A percentile compares a stretch with the other conserved stretches of the same genome.
Conservation (phyloP, 495 filamentous ascomycete species). For the Pyrenopolyporus hunteri region DNA sequence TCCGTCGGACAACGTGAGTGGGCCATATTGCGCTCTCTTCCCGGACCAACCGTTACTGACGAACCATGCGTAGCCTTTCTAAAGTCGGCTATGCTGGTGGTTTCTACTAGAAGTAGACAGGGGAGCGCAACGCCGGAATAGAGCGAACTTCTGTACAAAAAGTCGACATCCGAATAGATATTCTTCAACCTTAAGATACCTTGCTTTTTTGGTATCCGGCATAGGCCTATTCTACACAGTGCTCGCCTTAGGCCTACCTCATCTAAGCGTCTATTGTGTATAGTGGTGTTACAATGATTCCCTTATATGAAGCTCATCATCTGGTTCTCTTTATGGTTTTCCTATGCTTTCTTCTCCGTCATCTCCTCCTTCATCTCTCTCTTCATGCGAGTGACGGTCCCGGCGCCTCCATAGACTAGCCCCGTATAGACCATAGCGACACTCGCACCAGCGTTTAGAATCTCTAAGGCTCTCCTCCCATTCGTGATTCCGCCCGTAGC, state of each 20-base stretch:
- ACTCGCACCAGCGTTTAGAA: constrained; percentile 82
- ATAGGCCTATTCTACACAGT: constrained; percentile 5
- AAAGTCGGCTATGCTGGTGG: constrained; percentile 34
- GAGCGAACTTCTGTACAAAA: constrained; percentile 38
- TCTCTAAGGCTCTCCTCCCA: constrained; percentile 77
- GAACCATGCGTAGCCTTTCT: constrained; percentile 49
- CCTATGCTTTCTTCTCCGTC: constrained; percentile 16
- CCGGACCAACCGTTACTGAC: background rate
- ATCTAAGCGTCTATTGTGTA: constrained; percentile 33
- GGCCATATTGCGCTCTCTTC: background rate
- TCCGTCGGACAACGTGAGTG: constrained; percentile 63
- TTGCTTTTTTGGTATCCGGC: constrained; percentile 8
- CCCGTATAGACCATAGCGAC: constrained; percentile 85
- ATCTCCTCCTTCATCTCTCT: constrained; percentile 71
- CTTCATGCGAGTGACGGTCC: constrained; percentile 86
- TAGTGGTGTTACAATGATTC: constrained; percentile 24
- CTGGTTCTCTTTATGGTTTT: background rate
- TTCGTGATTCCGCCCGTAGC: constrained; percentile 89
- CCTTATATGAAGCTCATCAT: background rate
- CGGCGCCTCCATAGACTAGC: constrained; percentile 83
- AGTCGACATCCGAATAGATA: constrained; percentile 41
- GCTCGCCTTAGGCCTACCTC: constrained; percentile 3
- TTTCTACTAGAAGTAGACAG: constrained; percentile 14
- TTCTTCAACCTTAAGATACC: constrained; percentile 17
- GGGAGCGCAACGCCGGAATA: constrained; percentile 18